Base-by-base conservation (phyloP, 129 eudicot genomes). In the Centaurea solstitialis region DNA sequence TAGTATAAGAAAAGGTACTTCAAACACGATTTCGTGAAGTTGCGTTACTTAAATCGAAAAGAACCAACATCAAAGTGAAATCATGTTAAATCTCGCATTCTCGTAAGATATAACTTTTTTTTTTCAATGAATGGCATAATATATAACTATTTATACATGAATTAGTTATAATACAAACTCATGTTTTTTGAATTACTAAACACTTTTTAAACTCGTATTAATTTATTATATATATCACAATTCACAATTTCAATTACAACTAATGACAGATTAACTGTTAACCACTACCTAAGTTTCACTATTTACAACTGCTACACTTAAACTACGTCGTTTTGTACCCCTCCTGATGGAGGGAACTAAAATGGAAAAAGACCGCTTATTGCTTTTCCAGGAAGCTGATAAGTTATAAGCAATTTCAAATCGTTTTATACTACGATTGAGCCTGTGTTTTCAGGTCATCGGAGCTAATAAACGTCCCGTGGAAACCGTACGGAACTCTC, bases 401-500 rank as follows among this genome's bases (percentile, higher is more conserved):
- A 1, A 2, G 2, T 26, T 2, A 26, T 26, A 26, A 26, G 30
- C 30, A 26, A 1, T 2, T 26, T 26, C 30, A 26, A 26, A 3
- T 53, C 62, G 20, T 33, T 33, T 33, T 33, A 33, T 1, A 33
- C 37, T 33, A 33, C 37, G 37, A 5, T 33, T 5, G 4, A 33
- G 82, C 89, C 75, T 86, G 89, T 53, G 74, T 79, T 70, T 47
- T 76, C 84, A 86, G 74, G n/a, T 87, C 87, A n/a, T 26, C 24
- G 15, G 85, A 68, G 40, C 69, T 68, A 4, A 87, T 50, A n/a
- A 87, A 87, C 11, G 87, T 87, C 26, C 85, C 90, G 11, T 87
- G 90, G 23, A 87, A 87, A 23, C 90, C 90, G 59, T 87, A 87
- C 0, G 90, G 90, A 45, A 87, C 90, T 59, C 87, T 75, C n/a